Base-by-base conservation (phyloP, 148 eudicot species). In the Rhododendron vialii region DNA sequence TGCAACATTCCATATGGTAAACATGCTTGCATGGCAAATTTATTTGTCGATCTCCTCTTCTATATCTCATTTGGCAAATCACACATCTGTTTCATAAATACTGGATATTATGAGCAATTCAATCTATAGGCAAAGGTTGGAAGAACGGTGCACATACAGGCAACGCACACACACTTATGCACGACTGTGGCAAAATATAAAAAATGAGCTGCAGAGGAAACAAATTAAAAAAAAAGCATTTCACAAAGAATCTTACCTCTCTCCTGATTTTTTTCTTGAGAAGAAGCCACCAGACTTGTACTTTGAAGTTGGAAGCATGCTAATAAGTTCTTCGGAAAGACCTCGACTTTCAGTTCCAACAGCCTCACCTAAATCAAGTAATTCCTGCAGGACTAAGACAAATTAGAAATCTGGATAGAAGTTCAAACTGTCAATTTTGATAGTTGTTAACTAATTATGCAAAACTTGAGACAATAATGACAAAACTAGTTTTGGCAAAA, bases 331-430 rank as follows among this genome's bases (percentile, higher is more conserved):
- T 83, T 89, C 91, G 11, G 97, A 86, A 79, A 94, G 97, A 76
- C 97, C 97, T 53, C 95, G 90, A 87, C 91, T 93, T 86, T 94
- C 86, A 86, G 93, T 91, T 87, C 97, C 95, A 85, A 94, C 93
- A 43, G 97, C 89, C 92, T 94, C 95, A 47, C 96, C 94, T 59
- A 94, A 86, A 81, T 92, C 96, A 86, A 94, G 93, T 87, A 94
- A 90, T 88, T 94, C 97, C 97, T 94, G 82, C 86, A 92, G 57
- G 38, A 35, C 35, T 30, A 75, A 67, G 17, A 47, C 26, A 73
- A 80, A 59, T 53, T 28, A 71, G 63, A 45, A 26, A 45, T 22
- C 0, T 24, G 80, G 33, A 53, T 17, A 12, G 18, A 82, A 61
- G 35, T 2, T 61, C 26, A 18, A 61, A 82, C 8, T 43, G 48